Evolutionary conservation across 1,284 basidiomycete species (phyloP).

Genomic region (Leccinum ponderosum): DNA sequence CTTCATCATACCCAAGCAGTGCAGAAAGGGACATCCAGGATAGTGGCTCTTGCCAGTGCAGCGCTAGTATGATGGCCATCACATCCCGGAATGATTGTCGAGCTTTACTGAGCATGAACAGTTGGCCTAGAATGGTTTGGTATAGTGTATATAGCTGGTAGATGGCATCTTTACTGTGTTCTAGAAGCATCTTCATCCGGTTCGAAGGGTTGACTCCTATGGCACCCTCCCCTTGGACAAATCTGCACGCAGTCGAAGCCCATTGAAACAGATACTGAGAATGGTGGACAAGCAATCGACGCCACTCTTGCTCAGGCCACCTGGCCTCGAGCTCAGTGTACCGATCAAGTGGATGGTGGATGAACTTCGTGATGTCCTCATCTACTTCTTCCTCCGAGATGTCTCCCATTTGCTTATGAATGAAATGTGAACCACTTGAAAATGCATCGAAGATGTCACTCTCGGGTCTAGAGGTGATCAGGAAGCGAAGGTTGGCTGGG

Average conservation of each 20-base stretch:
- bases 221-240: neutral
- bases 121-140: neutral
- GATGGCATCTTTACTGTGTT: neutral
- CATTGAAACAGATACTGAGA: too few relatives aligned
- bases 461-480: neutral
- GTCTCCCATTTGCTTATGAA: neutral
- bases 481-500: neutral
- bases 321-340: too few relatives aligned
- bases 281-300: too few relatives aligned
- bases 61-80: neutral
- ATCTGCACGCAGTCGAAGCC: neutral
- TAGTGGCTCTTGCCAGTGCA: neutral
- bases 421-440: neutral
- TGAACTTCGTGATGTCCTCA: too few relatives aligned
- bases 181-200: neutral
- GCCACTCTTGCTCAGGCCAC: too few relatives aligned
- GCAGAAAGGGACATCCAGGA: neutral
- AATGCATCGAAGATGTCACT: neutral
- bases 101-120: neutral
- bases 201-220: neutral
- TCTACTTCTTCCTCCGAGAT: neutral
- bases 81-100: neutral
- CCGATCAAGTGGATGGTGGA: too few relatives aligned
- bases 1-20: neutral
- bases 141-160: neutral